Evolutionary conservation across 768 basidiomycete species (phyloP).

Genomic region (Hemileccinum rubropunctum): DNA sequence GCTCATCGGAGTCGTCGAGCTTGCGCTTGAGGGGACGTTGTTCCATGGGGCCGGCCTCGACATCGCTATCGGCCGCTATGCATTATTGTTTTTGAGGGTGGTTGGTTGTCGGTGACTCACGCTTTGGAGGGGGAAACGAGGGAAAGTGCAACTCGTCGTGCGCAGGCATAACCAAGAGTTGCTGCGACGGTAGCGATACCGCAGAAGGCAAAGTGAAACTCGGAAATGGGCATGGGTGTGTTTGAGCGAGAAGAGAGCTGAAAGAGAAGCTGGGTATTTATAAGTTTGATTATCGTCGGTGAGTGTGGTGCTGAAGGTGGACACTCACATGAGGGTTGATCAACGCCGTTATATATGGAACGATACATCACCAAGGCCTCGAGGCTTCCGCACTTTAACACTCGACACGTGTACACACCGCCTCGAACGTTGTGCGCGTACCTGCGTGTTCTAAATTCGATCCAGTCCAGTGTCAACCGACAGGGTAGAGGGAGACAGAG

Average conservation of each 20-base stretch:
- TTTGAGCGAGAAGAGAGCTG: neutral
- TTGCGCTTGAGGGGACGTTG: slow-evolving; percentile 34
- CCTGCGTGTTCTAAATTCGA: too few species aligned
- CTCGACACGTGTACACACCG: slow-evolving; percentile 27
- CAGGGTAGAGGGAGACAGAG: too few species aligned
- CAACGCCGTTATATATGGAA: slow-evolving; percentile 32
- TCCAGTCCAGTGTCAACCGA: too few species aligned
- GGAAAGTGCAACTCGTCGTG: slow-evolving; percentile 36
- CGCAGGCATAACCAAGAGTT: slow-evolving; percentile 55
- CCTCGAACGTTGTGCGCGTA: too few species aligned
- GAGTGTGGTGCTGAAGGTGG: slow-evolving; percentile 7
- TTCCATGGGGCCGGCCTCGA: slow-evolving; percentile 24
- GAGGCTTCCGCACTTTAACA: slow-evolving; percentile 28
- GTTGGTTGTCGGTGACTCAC: slow-evolving; percentile 33
- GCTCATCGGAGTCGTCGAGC: slow-evolving; percentile 25
- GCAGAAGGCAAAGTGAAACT: slow-evolving; percentile 54
- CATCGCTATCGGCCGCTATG: slow-evolving; percentile 30
- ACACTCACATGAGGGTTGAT: slow-evolving; percentile 16
- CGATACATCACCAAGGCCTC: slow-evolving; percentile 28
- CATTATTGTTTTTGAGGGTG: slow-evolving; percentile 27
- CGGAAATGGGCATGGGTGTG: slow-evolving; percentile 45
- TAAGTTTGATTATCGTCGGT: slow-evolving; percentile 28
- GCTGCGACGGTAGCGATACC: slow-evolving; percentile 61
- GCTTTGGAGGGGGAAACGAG: slow-evolving; percentile 21
- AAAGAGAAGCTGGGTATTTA: slow-evolving; percentile 18